phyloP scores from a whole-genome alignment of 768 basidiomycete genomes.

The Trametes cinnabarina region DNA sequence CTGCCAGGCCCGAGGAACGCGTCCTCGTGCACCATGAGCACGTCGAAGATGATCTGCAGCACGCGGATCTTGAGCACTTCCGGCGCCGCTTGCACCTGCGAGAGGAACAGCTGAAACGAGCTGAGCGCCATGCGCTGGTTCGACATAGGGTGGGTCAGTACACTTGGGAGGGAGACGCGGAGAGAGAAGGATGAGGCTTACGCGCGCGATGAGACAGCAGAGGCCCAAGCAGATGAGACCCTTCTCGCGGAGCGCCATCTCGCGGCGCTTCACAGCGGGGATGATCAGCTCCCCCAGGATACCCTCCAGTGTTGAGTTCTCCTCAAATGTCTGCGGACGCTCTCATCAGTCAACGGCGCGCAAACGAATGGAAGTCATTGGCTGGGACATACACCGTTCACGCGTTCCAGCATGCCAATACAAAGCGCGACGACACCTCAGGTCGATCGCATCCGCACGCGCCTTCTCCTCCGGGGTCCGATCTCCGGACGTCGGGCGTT shows the following conservation, averaged over 20 bases:
- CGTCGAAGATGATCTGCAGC: slow-evolving; percentile 82
- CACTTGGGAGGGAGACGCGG: no score
- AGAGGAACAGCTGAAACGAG: slow-evolving; percentile 78
- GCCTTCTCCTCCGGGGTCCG: slow-evolving; percentile 59
- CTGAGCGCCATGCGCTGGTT: slow-evolving; percentile 57
- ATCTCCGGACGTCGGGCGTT: slow-evolving; percentile 42
- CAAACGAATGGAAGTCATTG: neutral
- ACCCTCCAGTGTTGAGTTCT: slow-evolving; percentile 70
- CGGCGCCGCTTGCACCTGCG: slow-evolving; percentile 65
- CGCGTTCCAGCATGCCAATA: slow-evolving; percentile 81
- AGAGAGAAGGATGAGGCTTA: slow-evolving; percentile 23
- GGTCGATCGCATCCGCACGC: slow-evolving; percentile 60
- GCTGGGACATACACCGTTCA: slow-evolving; percentile 68
- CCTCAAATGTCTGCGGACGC: slow-evolving; percentile 48
- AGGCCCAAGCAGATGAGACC: slow-evolving; percentile 79
- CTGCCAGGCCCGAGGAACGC: slow-evolving; percentile 53
- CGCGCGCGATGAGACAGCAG: slow-evolving; percentile 83
- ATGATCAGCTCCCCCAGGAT: slow-evolving; percentile 79
- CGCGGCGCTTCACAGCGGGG: slow-evolving; percentile 87
- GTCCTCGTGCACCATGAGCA: slow-evolving; percentile 79
- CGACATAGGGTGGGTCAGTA: neutral
- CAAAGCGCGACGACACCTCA: slow-evolving; percentile 75
- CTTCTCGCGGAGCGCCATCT: slow-evolving; percentile 75
- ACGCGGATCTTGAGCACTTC: slow-evolving; percentile 65
- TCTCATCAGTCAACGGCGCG: neutral